Base-by-base conservation (phyloP, 805 yeast species). In the Yarrowia keelungensis region DNA sequence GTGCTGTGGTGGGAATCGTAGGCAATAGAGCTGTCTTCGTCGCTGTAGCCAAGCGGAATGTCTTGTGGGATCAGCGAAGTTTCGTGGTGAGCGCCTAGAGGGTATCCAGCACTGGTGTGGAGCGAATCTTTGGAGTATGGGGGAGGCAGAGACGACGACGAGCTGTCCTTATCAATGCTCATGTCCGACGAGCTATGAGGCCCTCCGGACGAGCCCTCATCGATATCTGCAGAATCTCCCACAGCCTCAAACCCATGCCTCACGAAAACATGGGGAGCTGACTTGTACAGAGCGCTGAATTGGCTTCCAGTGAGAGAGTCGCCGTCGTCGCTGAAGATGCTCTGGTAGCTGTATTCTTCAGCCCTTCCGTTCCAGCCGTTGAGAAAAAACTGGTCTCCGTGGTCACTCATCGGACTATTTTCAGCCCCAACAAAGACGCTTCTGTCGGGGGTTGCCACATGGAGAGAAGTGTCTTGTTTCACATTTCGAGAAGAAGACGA, bases 391-490 rank as follows among this genome's bases (percentile, higher is more conserved):
- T 45, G 50, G 65, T 59, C 51, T 8, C 26, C 50, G 10, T 7
- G 19, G 7, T 42, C 64, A 19, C 64, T 58, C 8, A 8, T 15
- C 14, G 49, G 39, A 22, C 46, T 39, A 7, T 45, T 51, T 12
- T 45, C 51, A 45, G 65, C 65, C 65, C 65, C 65, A 59, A 59
- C 19, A 19, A 59, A 59, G 15, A n/a, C 65, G 14, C 65, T 59
- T 35, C 65, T 16, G 35, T 59, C 51, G 22, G 65, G 65, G 65
- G 65, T 59, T 16, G 51, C 51, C 35, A 45, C 51, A 59, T 16
- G 51, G 42, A 16, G 32, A 16, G 65, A 59, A 16, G n/a, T 35
- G 65, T 59, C 65, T 16, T 26, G 43, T 22, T 15, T 56, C 22
- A 15, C 5, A n/a, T 47, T 8, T 39, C 16, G 12, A 22, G 41